Base-by-base conservation (phyloP, 2,329 filamentous ascomycete genomes). In the Periconia macrospinosa region DNA sequence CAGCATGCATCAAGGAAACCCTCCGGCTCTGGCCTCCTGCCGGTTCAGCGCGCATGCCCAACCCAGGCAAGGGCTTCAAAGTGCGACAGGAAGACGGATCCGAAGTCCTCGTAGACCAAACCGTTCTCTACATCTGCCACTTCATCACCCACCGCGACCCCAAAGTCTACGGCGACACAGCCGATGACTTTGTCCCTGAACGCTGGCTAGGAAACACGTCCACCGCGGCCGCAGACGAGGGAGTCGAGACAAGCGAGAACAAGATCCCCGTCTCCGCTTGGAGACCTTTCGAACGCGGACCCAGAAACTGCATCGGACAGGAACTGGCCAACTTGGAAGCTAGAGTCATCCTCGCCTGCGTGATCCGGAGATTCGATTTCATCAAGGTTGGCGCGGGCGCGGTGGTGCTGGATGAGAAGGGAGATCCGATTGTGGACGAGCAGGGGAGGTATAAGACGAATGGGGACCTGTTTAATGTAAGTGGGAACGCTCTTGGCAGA, bases 251-350 rank as follows among this genome's bases (percentile, higher is more conserved):
- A 2, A 56, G 57, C 23, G 55, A 52, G 2, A 62, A 58, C 41
- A 57, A 63, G 69, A 55, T 75, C 67, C 62, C 75, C 60, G 27
- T 56, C 71, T 78, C 58, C 49, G 80, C 81, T 0, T 86, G 78
- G 76, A 74, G 82, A 8, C 73, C 81, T 0, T 86, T 86, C 63
- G 81, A 82, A 60, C 74, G 79, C 45, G 84, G 84, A 0, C 76
- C 79, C 2, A 67, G 83, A 15, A 81, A 81, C 53, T 87, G 84
- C 60, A 81, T 85, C 40, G 83, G 82, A 0, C 82, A 85, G 66
- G 82, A 84, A 62, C 72, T 85, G 41, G 82, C 79, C 1, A 78
- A 79, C 60, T 65, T 82, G 3, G 83, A 86, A 66, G 68, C 79
- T 2, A 78, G 78, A 57, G 73, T 81, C 53, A 76, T 84, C 20